Percentiles rank a stretch among this genome's conserved stretches.
Conservation (phyloP, 805 yeast genomes). For the Candida endomychidarum region DNA sequence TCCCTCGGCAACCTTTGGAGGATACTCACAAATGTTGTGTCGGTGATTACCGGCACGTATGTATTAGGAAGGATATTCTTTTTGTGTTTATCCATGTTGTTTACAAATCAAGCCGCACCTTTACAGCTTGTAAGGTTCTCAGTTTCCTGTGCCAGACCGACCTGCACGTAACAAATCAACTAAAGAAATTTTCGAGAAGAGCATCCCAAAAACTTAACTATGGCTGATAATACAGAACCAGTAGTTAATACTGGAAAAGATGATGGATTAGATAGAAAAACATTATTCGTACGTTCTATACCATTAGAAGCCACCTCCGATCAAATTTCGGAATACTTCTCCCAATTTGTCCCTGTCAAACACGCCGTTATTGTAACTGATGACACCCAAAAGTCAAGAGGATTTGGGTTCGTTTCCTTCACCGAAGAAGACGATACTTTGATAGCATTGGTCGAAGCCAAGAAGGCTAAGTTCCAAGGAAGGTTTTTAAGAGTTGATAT, state of each 20-base stretch:
- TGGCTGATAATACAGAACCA: constrained; percentile 1
- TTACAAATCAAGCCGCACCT: neutral
- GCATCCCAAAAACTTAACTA: constrained; percentile 8
- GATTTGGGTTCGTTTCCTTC: constrained; percentile 95
- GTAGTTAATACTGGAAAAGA: constrained; percentile 11
- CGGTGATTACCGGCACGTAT: neutral
- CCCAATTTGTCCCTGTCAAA: constrained; percentile 91
- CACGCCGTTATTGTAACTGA: constrained; percentile 92
- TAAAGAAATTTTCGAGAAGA: constrained; percentile 5
- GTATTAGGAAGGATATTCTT: constrained; percentile 35
- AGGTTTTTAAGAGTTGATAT: constrained; percentile 73
- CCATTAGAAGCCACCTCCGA: constrained; percentile 82
- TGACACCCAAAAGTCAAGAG: constrained; percentile 72
- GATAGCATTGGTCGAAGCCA: constrained; percentile 67
- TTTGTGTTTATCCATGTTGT: neutral
- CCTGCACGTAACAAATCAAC: too few relatives aligned
- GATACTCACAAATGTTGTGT: constrained; percentile 19
- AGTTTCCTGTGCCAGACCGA: neutral
- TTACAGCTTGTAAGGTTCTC: neutral
- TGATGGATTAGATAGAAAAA: constrained; percentile 51
- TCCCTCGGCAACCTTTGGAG: constrained; percentile 31
- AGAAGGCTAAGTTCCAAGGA: constrained; percentile 63
- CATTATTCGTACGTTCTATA: constrained; percentile 82
- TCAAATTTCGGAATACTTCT: constrained; percentile 77
- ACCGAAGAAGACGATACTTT: constrained; percentile 80